Evolutionary conservation across 192 early-diverging fungal genomes (phyloP).

Genomic region (Entophlyctis helioformis): DNA sequence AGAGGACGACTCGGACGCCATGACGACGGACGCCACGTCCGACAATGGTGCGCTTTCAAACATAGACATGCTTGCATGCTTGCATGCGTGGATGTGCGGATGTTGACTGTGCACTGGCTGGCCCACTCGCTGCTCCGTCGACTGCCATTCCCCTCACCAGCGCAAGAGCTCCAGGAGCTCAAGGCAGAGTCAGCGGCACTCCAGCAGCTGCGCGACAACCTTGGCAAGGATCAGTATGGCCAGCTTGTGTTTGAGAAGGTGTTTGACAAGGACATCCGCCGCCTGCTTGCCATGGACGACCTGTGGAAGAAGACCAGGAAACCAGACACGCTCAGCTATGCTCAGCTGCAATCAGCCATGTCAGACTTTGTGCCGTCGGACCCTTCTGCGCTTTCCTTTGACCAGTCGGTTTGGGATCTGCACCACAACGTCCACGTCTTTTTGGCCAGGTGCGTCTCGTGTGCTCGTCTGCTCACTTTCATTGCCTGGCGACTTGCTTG

Average conservation of each 20-base stretch:
- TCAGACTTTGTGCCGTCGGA: too few relatives aligned
- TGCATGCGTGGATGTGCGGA: too few relatives aligned
- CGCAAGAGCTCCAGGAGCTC: constrained; percentile 65
- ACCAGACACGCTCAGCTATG: constrained; percentile 62
- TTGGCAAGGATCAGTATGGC: constrained; percentile 44
- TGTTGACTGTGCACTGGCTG: too few relatives aligned
- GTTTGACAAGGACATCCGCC: constrained; percentile 66
- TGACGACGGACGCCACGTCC: constrained; percentile 16
- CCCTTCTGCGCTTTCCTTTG: too few relatives aligned
- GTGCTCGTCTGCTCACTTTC: not conserved
- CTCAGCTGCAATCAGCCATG: too few relatives aligned
- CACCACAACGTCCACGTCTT: constrained; percentile 63
- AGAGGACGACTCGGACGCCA: constrained; percentile 31
- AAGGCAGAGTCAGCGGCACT: constrained; percentile 61
- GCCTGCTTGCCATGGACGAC: constrained; percentile 72
- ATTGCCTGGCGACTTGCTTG: not conserved
- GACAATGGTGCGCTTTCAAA: constrained; percentile 31
- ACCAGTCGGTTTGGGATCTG: constrained; percentile 63
- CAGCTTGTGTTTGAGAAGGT: constrained; percentile 33
- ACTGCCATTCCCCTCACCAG: constrained; percentile 11
- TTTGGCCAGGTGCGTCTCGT: constrained; percentile 41
- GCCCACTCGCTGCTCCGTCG: too few relatives aligned
- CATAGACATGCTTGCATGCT: too few relatives aligned
- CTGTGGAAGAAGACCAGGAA: constrained; percentile 71
- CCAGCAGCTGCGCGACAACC: constrained; percentile 48